These are phyloP conservation scores for Calocera viscosa DNA, from an alignment of 768 basidiomycete genomes.

Conservation along the genomic window DNA sequence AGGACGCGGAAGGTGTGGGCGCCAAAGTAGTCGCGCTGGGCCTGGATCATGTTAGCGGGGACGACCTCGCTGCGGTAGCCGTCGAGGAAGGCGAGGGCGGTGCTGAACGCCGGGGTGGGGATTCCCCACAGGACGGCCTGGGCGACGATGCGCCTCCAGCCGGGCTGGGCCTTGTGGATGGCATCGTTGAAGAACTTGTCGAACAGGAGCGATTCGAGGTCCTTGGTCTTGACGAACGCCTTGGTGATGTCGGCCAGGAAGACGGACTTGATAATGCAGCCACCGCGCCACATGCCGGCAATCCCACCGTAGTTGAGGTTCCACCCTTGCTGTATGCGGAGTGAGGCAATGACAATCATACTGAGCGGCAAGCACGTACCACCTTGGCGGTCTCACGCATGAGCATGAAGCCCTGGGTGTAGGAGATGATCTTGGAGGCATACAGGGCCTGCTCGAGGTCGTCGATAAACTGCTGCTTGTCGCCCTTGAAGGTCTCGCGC, in stretches of 20 bases:
- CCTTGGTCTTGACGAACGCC: constrained; percentile 73
- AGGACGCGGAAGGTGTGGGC: constrained; percentile 95
- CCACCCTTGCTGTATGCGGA: constrained; percentile 50
- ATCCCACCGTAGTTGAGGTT: constrained; percentile 96
- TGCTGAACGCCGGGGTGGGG: constrained; percentile 94
- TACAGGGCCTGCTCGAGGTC: constrained; percentile 98
- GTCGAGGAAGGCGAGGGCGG: constrained; percentile 96
- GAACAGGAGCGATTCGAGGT: constrained; percentile 86
- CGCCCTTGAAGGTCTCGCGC: constrained; percentile 86
- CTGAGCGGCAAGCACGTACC: constrained; percentile 30
- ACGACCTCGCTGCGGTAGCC: constrained; percentile 93
- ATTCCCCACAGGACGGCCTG: constrained; percentile 97
- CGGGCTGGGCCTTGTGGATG: constrained; percentile 87
- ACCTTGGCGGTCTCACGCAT: constrained; percentile 98
- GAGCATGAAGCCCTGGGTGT: constrained; percentile 99
- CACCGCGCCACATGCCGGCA: constrained; percentile 98
- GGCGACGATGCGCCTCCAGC: constrained; percentile 94
- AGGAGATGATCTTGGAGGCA: constrained; percentile 98
- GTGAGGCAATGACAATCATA: background rate
- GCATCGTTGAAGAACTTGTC: constrained; percentile 98
- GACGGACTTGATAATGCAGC: constrained; percentile 98
- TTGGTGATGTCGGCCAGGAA: constrained; percentile 87
- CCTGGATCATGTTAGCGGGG: constrained; percentile 90
- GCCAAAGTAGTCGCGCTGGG: constrained; percentile 98
- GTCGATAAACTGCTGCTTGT: constrained; percentile 97